A percentile compares a stretch with the other conserved stretches of the same genome.
These are phyloP conservation scores for Stereum hirsutum DNA, from an alignment of 1,284 basidiomycete genomes.

Conservation along the genomic window DNA sequence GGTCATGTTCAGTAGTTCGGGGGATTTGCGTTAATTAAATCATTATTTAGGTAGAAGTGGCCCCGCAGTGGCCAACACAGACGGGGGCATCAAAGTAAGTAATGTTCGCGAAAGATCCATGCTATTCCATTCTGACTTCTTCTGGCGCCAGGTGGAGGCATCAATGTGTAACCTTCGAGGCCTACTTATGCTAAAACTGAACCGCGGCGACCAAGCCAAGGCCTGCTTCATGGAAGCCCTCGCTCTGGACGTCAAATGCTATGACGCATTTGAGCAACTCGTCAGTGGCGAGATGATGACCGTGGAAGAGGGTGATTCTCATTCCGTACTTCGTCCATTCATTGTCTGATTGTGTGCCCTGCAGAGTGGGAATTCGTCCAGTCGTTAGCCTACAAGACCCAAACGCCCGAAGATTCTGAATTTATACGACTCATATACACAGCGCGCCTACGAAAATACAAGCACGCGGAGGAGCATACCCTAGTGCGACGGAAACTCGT, in stretches of 20 bases:
- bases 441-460: conserved; percentile 84
- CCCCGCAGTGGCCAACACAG: conserved; percentile 62
- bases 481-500: conserved; percentile 59
- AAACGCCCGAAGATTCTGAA: conserved; percentile 79
- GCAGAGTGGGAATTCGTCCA: conserved; percentile 96
- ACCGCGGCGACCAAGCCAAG: conserved; percentile 84
- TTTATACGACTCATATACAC: conserved; percentile 92
- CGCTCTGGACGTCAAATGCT: conserved; percentile 93
- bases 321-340: background rate
- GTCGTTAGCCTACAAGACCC: conserved; percentile 73
- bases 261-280: conserved; percentile 90
- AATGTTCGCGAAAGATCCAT: background rate
- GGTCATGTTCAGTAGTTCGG: conserved; percentile 11
- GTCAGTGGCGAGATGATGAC: conserved; percentile 92
- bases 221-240: conserved; percentile 94
- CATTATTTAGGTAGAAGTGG: conserved; percentile 41
- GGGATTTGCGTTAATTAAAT: conserved; percentile 5
- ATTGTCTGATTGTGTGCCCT: background rate
- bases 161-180: conserved; percentile 95
- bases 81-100: conserved; percentile 79
- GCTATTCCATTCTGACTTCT: conserved; percentile 1
- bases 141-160: conserved; percentile 66
- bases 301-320: conserved; percentile 70
- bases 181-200: conserved; percentile 88
- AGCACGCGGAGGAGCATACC: conserved; percentile 76